phyloP scores from a whole-genome alignment of 176 grass and related monocot genomes.

The Saccharum officinarum region DNA sequence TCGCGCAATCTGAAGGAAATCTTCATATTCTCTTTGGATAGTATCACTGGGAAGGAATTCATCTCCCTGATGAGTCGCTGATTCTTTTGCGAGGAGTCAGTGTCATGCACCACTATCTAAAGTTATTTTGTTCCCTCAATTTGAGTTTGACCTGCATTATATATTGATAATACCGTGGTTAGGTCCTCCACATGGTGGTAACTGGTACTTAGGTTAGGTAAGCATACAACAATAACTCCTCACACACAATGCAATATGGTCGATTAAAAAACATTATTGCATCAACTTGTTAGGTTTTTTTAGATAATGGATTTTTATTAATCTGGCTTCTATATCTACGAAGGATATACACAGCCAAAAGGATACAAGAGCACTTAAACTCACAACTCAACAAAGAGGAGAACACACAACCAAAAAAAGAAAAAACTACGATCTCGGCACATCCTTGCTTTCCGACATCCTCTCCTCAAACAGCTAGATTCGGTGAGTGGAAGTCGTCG shows the following conservation, averaged over 20 bases:
- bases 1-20: constrained; percentile 37
- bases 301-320: too few relatives aligned
- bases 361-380: too few relatives aligned
- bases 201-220: too few relatives aligned
- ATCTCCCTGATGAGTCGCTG: neutral
- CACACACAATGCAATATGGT: neutral
- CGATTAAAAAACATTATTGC: neutral
- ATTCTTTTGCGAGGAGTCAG: constrained; percentile 23
- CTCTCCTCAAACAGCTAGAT: too few relatives aligned
- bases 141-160: constrained; percentile 34
- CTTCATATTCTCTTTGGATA: constrained; percentile 46
- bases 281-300: neutral
- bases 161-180: neutral
- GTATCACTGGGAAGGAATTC: constrained; percentile 27
- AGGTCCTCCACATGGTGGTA: neutral
- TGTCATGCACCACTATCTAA: constrained; percentile 44
- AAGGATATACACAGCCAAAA: too few relatives aligned
- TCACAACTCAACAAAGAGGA: too few relatives aligned
- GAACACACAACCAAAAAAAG: too few relatives aligned
- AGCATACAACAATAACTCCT: neutral
- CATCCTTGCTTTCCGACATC: too few relatives aligned
- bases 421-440: too few relatives aligned
- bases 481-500: too few relatives aligned
- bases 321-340: too few relatives aligned
- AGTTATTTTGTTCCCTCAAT: constrained; percentile 44